Conservation (phyloP, 768 basidiomycete species). For the Tricholoma sp. region DNA sequence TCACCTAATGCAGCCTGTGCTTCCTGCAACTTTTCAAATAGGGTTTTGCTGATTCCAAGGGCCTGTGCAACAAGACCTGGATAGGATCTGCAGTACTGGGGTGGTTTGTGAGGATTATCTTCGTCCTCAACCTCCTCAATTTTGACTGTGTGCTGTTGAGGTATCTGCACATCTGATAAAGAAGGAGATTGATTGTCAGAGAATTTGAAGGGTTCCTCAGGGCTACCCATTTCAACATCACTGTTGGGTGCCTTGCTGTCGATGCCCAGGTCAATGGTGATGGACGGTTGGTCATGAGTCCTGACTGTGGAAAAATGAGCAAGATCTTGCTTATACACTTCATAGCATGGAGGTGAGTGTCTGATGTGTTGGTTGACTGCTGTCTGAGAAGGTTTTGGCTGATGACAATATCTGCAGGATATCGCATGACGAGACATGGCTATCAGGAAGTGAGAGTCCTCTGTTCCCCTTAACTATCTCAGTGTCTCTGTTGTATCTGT, state of each 20-base stretch:
- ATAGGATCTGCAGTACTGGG: neutral
- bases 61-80: neutral
- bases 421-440: neutral
- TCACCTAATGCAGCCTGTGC: neutral
- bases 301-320: too few relatives aligned
- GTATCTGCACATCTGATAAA: neutral
- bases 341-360: too few relatives aligned
- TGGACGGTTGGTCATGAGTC: too few relatives aligned
- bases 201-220: too few relatives aligned
- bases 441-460: neutral
- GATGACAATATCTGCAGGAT: neutral
- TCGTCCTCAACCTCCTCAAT: neutral
- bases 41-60: neutral
- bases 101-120: neutral
- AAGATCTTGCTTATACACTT: too few relatives aligned
- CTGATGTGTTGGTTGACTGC: too few relatives aligned
- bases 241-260: neutral
- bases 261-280: too few relatives aligned
- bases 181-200: neutral
- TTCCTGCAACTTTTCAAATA: neutral
- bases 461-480: neutral
- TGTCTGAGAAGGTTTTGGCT: neutral
- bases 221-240: neutral
- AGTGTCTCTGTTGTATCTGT: neutral
- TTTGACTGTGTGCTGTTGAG: neutral